Conservation (phyloP, 768 basidiomycete species). For the Mycena metata region DNA sequence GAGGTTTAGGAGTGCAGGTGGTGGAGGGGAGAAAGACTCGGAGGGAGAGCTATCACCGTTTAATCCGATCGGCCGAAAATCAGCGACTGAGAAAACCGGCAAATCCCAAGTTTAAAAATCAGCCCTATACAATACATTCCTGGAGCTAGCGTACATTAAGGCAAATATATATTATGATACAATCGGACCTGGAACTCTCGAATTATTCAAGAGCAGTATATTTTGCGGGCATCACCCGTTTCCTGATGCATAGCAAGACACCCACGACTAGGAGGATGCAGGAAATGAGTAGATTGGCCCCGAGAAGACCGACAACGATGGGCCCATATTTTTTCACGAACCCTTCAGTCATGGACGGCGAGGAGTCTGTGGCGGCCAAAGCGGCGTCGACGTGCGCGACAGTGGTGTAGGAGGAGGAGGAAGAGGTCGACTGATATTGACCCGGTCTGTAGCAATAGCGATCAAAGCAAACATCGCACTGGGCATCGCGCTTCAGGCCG, state of each 20-base stretch:
- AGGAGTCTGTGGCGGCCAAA: background rate
- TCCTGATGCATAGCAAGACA: constrained; percentile 10
- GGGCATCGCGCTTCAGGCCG: constrained; percentile 41
- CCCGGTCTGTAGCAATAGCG: constrained; percentile 48
- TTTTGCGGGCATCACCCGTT: background rate
- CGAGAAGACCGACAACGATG: constrained; percentile 19
- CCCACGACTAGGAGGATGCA: constrained; percentile 10
- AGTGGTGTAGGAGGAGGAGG: too few species aligned
- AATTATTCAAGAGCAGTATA: background rate
- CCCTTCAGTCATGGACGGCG: background rate
- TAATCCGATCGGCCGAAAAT: too few species aligned
- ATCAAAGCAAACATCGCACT: constrained; percentile 48
- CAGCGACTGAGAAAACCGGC: too few species aligned
- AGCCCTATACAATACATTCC: too few species aligned
- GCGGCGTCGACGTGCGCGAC: background rate
- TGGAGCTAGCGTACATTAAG: too few species aligned
- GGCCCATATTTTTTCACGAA: constrained; percentile 17
- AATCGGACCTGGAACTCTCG: too few species aligned
- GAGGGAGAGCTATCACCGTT: too few species aligned
- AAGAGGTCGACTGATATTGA: background rate
- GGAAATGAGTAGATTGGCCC: constrained; percentile 16
- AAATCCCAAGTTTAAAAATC: too few species aligned
- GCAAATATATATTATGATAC: too few species aligned
- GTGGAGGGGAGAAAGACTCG: too few species aligned
- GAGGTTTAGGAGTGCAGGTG: too few species aligned